Conservation (phyloP, 495 filamentous ascomycete species). For the Hypoxylon intermedium region DNA sequence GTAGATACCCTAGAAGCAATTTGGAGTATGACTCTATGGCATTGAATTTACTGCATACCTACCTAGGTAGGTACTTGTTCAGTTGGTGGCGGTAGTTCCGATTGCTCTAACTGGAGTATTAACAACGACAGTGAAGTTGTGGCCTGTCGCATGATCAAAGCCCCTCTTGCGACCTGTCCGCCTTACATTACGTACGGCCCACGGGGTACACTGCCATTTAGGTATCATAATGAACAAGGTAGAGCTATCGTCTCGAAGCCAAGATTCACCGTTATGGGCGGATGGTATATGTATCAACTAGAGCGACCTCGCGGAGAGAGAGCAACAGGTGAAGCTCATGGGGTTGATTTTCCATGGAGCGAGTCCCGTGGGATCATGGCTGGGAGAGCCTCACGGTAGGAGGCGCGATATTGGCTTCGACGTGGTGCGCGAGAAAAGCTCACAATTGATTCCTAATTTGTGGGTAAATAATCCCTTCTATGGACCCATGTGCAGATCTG, state of each 20-base stretch:
- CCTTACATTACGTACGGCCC: no score
- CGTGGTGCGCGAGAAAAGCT: not conserved
- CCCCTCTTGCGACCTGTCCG: constrained; percentile 22
- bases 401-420: not conserved
- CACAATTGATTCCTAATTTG: not conserved
- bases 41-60: constrained; percentile 24
- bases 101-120: not conserved
- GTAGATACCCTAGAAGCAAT: constrained; percentile 38
- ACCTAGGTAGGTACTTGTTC: not conserved
- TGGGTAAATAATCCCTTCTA: not conserved
- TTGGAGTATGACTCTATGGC: constrained; percentile 7
- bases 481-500: constrained; percentile 2
- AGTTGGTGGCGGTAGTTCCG: no score
- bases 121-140: not conserved
- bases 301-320: constrained; percentile 30
- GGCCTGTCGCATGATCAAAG: not conserved
- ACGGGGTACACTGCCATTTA: constrained; percentile 24
- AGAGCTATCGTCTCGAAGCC: not conserved
- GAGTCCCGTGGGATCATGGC: constrained; percentile 12
- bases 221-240: constrained; percentile 28
- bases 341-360: constrained; percentile 15
- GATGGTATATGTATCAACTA: constrained; percentile 40
- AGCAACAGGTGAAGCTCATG: constrained; percentile 35
- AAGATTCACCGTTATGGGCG: constrained; percentile 23
- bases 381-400: not conserved